Evolutionary conservation across 2,329 filamentous ascomycete genomes (phyloP), one percentile per base, ranked within the genome.

Genomic region (Fusarium marasasianum): DNA sequence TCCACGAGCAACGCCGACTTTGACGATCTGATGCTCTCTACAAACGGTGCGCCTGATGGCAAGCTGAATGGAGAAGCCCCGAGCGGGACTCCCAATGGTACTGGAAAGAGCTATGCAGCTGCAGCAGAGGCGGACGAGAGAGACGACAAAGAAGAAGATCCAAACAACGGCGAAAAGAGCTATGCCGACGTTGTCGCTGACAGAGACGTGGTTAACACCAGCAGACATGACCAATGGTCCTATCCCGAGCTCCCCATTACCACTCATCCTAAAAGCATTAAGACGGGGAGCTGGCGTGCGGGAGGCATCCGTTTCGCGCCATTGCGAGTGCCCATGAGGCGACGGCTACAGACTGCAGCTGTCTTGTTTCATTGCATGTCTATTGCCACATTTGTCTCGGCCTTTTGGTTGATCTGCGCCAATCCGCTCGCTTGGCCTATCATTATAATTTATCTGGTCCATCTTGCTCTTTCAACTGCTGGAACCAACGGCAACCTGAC

Each of bases 401-500:
- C 92, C 66, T 98, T 98, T 86, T 98, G 97, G 86, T 93, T 97
- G 79, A 90, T 95, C 40, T 97, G 95, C 83, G 93, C 94, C 63
- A 95, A 97, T 64, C 96, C 96, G 2, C 85, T 98, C n/a, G 90
- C 92, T 54, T 99, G 96, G 96, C 96, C 96, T 5, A 83, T 92
- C 47, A 80, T 92, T 26, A 85, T 92, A 13, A 86, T 94, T 0
- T 98, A 98, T 79, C 87, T 97, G 47, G 87, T 98, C 66, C 94
- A 97, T 80, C 90, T 96, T 72, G 88, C 96, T 31, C 91, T 95
- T 73, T 97, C 95, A 31, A 92, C 91, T 51, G 92, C 93, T 24
- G 90, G 92, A 22, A 93, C 91, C 6, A 92, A 94, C 56, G 96
- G 96, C 47, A 90, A 88, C 47, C 88, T 98, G 35, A 89, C 87